Base-by-base conservation (phyloP, 257 asterid genomes). In the Solanum neorickii region DNA sequence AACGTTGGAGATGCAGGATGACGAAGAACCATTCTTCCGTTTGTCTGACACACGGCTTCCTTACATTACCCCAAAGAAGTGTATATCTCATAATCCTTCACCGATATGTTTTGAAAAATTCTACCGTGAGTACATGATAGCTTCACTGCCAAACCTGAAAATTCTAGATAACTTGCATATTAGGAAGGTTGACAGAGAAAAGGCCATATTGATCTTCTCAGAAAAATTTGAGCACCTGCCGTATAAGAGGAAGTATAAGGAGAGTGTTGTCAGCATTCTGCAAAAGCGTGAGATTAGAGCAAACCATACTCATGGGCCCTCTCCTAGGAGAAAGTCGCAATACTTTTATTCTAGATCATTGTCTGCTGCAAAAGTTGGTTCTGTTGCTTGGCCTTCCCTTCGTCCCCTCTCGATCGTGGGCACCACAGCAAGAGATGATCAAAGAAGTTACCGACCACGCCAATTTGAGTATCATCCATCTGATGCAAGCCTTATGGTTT, bases 381-480 rank as follows among this genome's bases (percentile, higher is more conserved):
- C 95, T 87, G 92, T 93, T 78, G 91, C 96, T 21, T 93, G 96
- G 97, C 98, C 99, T 86, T 82, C 91, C 84, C 86, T 96, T 88
- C 95, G 75, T 18, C 94, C 98, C 42, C 96, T 96, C 87, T 94
- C 96, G 84, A 89, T 93, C 56, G 59, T 73, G 52, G 90, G 90
- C 68, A 84, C 89, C 87, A 87, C 59, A 85, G 74, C 88, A 76
- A 90, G 98, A 87, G 96, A 93, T 90, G 98, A 93, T 87, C 90
- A 92, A 87, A 93, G 95, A 90, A 92, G 91, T 66, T 92, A 92
- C 86, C 99, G 98, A 84, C 98, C 99, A 49, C 92, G 99, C 87
- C 99, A 96, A 86, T 94, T 96, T 70, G 99, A 96, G 94, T 96
- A 96, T 92, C 98, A 95, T 92, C 99, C 99, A 83, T 91, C 98